These are phyloP conservation scores for Podaxis rugospora DNA, from an alignment of 768 basidiomycete genomes.

Conservation along the genomic window DNA sequence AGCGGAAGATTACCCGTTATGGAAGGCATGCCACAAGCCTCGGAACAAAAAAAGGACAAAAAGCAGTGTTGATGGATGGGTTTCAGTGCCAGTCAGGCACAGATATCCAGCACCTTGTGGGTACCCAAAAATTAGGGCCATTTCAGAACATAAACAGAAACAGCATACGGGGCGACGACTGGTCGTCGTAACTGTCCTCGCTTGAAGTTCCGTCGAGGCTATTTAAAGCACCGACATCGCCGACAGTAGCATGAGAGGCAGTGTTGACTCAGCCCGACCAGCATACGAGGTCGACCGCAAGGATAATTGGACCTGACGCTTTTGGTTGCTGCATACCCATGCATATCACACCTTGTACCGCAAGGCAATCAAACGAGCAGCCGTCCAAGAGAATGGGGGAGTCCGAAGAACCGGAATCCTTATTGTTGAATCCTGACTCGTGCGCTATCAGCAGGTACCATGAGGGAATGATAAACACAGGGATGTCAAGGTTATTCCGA, in stretches of 20 bases:
- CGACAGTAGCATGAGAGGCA: neutral
- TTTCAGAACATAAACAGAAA: too few relatives aligned
- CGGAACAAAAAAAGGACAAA: neutral
- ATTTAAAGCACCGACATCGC: neutral
- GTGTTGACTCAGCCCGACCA: neutral
- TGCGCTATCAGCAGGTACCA: neutral
- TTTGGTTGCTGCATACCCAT: neutral
- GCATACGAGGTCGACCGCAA: neutral
- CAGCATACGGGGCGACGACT: too few relatives aligned
- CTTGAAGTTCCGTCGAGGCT: too few relatives aligned
- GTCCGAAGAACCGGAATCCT: neutral
- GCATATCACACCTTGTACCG: neutral
- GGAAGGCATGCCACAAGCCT: neutral
- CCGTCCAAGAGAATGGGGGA: neutral
- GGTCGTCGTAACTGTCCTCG: too few relatives aligned
- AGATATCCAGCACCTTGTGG: too few relatives aligned
- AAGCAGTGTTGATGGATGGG: neutral
- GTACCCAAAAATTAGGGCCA: too few relatives aligned
- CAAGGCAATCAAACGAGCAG: neutral
- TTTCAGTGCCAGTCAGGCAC: neutral
- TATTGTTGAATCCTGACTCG: neutral
- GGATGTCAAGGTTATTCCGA: neutral
- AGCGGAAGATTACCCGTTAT: neutral
- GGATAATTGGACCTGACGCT: neutral
- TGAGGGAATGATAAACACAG: neutral